Evolutionary conservation across 768 basidiomycete genomes (phyloP).

Genomic region (Rhizopogon vulgaris): DNA sequence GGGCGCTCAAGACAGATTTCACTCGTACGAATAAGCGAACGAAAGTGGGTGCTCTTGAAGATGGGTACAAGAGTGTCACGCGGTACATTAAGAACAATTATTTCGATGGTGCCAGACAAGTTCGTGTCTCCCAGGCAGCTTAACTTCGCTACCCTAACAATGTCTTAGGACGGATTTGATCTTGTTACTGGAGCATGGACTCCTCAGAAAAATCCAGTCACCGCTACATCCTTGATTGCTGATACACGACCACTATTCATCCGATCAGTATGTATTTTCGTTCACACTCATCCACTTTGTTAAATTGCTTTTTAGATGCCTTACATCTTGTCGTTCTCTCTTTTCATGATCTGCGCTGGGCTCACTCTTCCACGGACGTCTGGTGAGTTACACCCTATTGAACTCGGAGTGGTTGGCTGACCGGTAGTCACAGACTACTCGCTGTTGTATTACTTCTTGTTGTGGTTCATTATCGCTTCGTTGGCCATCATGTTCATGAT

Average conservation of each 20-base stretch:
- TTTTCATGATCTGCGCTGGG: constrained; percentile 86
- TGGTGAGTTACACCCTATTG: constrained; percentile 43
- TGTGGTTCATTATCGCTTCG: constrained; percentile 68
- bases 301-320: constrained; percentile 58
- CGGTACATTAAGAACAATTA: constrained; percentile 96
- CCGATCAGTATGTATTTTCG: constrained; percentile 61
- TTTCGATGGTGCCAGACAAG: constrained; percentile 91
- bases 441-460: constrained; percentile 73
- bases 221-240: constrained; percentile 63
- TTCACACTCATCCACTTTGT: constrained; percentile 1
- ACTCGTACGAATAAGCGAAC: constrained; percentile 91
- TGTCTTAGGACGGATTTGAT: constrained; percentile 87
- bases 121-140: constrained; percentile 19
- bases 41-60: constrained; percentile 70
- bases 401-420: neutral
- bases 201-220: constrained; percentile 69
- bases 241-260: constrained; percentile 79
- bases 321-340: constrained; percentile 68
- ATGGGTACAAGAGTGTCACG: constrained; percentile 76
- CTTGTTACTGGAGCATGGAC: constrained; percentile 89
- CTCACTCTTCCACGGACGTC: constrained; percentile 83
- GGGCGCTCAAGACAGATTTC: constrained; percentile 94
- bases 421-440: constrained; percentile 59
- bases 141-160: neutral
- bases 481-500: constrained; percentile 67